Percentiles rank a stretch among this genome's conserved stretches.
These are phyloP conservation scores for Lentinula aciculospora DNA, from an alignment of 768 basidiomycete genomes.

Conservation along the genomic window DNA sequence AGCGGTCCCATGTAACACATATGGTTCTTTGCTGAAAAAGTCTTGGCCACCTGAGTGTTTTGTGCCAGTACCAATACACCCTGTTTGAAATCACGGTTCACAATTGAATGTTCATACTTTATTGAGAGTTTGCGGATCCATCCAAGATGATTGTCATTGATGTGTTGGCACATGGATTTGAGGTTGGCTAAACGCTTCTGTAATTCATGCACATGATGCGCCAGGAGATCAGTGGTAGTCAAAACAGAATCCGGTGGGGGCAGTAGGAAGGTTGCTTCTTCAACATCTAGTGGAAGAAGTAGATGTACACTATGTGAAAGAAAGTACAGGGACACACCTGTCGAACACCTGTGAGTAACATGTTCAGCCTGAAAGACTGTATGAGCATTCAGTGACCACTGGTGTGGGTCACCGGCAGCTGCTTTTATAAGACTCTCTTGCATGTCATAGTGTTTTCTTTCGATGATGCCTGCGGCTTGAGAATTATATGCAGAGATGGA, in stretches of 20 bases:
- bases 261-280: neutral
- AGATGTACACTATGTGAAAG: neutral
- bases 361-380: neutral
- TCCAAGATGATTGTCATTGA: constrained; percentile 10
- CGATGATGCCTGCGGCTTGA: constrained; percentile 9
- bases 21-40: constrained; percentile 23
- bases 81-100: constrained; percentile 15
- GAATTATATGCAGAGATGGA: constrained; percentile 26
- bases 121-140: constrained; percentile 19
- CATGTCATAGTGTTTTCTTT: neutral
- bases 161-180: no score
- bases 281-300: neutral
- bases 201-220: no score
- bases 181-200: no score
- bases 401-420: neutral
- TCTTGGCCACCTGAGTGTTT: constrained; percentile 25
- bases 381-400: neutral
- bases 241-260: neutral
- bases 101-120: neutral
- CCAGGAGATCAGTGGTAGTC: no score
- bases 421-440: neutral
- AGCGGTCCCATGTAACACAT: constrained; percentile 32
- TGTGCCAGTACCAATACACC: constrained; percentile 28
- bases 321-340: neutral
- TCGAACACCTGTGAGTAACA: neutral